Conservation (phyloP, 2,329 filamentous ascomycete species). For the Biscogniauxia mediterranea region DNA sequence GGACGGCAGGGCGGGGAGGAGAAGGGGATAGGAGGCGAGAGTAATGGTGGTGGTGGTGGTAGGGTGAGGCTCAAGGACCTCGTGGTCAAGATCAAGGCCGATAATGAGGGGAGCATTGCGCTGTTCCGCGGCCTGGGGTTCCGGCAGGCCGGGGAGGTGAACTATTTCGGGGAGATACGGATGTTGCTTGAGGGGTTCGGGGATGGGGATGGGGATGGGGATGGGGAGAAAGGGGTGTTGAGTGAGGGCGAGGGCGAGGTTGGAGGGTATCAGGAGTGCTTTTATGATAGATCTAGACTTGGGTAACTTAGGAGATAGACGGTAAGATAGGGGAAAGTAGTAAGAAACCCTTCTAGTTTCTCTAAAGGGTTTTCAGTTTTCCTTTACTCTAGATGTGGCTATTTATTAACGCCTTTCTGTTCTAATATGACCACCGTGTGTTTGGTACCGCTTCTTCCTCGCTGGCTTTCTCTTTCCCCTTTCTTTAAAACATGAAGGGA, state of each 20-base stretch:
- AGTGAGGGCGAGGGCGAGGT: no score
- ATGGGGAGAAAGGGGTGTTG: no score
- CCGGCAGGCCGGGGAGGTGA: slow-evolving; percentile 47
- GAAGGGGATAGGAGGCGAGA: slow-evolving; percentile 5
- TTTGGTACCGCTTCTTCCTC: no score
- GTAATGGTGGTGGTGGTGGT: neutral
- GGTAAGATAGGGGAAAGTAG: neutral
- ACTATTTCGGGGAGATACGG: slow-evolving; percentile 61
- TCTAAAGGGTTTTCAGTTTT: neutral
- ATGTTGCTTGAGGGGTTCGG: slow-evolving; percentile 41
- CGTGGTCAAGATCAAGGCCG: slow-evolving; percentile 58
- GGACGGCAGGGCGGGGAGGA: neutral
- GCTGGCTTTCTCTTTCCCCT: neutral
- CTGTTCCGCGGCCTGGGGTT: slow-evolving; percentile 55
- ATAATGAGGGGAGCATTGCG: slow-evolving; percentile 50
- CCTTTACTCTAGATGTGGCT: neutral
- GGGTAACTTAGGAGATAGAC: neutral
- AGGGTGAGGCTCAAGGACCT: slow-evolving; percentile 42
- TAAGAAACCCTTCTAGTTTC: neutral
- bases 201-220: neutral
- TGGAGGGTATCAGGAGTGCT: slow-evolving; percentile 16
- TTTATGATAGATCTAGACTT: slow-evolving; percentile 8
- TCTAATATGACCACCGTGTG: no score
- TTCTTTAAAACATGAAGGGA: neutral
- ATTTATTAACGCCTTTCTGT: neutral